phyloP scores from a whole-genome alignment of 345 rosid genomes.

The Corymbia maculata region DNA sequence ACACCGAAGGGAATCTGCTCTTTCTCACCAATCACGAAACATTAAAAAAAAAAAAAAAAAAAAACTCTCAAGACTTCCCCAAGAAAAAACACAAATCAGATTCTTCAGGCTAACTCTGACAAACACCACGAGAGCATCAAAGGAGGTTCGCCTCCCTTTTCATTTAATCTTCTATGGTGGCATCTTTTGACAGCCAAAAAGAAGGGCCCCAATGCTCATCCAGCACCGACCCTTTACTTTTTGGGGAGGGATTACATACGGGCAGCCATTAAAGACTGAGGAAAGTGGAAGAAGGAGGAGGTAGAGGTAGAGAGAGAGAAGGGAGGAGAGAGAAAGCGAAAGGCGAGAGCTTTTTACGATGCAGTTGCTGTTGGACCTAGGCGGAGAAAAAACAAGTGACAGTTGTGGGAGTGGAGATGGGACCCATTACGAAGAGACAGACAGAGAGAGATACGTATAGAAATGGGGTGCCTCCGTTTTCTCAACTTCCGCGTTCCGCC shows the following conservation, averaged over 20 bases:
- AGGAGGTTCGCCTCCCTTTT: background rate
- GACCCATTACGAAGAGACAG: background rate
- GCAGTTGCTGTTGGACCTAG: background rate
- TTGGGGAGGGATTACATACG: background rate
- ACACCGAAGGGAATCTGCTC: background rate
- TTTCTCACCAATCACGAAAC: background rate
- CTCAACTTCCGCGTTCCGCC: background rate
- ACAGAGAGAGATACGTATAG: background rate
- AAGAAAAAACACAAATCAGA: background rate
- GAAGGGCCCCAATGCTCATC: slow-evolving; percentile 12
- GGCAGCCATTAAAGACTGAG: slow-evolving; percentile 31
- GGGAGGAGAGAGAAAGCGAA: background rate
- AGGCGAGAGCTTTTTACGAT: background rate
- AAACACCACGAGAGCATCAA: background rate
- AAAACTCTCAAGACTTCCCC: background rate
- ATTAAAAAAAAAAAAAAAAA: background rate
- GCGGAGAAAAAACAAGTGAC: background rate
- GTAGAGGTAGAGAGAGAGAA: background rate
- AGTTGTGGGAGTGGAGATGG: slow-evolving; percentile 4
- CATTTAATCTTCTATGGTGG: background rate
- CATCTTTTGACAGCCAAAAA: background rate
- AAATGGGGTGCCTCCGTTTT: background rate
- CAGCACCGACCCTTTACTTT: slow-evolving; percentile 45
- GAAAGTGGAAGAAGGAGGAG: background rate
- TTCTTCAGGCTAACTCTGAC: background rate